Evolutionary conservation across 2,329 filamentous ascomycete species (phyloP), one percentile per base, ranked within the genome.

Genomic region (Arthrinium phaeospermum): DNA sequence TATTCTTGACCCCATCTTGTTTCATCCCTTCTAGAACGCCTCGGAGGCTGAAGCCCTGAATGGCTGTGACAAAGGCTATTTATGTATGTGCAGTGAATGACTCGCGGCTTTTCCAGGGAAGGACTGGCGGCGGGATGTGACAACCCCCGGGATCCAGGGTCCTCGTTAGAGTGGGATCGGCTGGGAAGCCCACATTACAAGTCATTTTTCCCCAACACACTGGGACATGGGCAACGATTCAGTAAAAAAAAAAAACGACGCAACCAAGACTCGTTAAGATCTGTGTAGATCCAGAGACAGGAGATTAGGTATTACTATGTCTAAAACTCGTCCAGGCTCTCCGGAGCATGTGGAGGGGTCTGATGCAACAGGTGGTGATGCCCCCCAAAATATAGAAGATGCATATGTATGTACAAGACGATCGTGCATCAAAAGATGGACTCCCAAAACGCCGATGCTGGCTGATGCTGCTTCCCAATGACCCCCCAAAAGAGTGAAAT

Each of bases 401-500:
- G 53, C 30, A n/a, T n/a, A n/a, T n/a, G 10, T 41, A 37, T 22
- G 41, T n/a, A 64, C 34, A 41, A 41, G 57, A 64, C 49, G 49
- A 51, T 51, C 46, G 7, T n/a, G 13, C 49, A 51, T 51, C 49
- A 49, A n/a, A 51, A 4, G 10, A 24, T 8, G 22, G 6, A 64
- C 57, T 64, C 57, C 57, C 19, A 10, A 41, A 64, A 64, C 57
- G 34, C 57, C 57, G 57, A 64, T 64, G 57, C 57, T 64, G 57
- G 57, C 34, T 41, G 34, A 64, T 64, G 57, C 41, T 64, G 57
- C 19, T 64, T 64, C 34, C 34, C 57, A n/a, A 41, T n/a, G 10
- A n/a, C 53, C 57, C 34, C 34, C 57, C 34, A 64, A 61, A 41
- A 64, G 57, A 64, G 57, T 64, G 57, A 64, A 61, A 61, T 61